Base-by-base conservation (phyloP, 768 basidiomycete species). In the Pluteus cervinus region DNA sequence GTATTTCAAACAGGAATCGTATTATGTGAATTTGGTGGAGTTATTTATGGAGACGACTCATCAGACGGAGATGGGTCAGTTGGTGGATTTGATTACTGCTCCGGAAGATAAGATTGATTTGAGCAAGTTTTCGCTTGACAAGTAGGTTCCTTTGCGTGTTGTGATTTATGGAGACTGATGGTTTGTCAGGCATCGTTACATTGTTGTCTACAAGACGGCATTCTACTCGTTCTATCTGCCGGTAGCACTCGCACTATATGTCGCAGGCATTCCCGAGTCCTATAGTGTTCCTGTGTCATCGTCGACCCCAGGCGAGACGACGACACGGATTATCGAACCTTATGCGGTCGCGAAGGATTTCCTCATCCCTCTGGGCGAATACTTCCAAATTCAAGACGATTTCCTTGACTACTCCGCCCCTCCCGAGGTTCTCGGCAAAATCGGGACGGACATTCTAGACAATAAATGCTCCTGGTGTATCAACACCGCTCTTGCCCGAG, bases 151-250 rank as follows among this genome's bases (percentile, higher is more conserved):
- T 23, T 30, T 25, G 21, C 18, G 17, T 20, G 3, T 36, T 20
- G 29, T 34, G 20, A 38, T 10, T 16, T 33, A 8, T 24, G 31
- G n/a, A 16, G 22, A 22, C 16, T 21, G 37, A 18, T 21, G 8
- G 31, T n/a, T 15, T 23, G 7, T 37, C 53, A 93, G 90, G 56
- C 91, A 97, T 56, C 75, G 77, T 43, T 75, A 88, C 40, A 97
- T 98, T 57, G 94, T 97, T 37, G 73, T 89, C 45, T 97, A 92
- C 79, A 99, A 99, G 66, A 97, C 94, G 20, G 88, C 94, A 0
- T 94, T 76, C 66, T 99, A 98, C 65, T 96, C 90, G 21, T 98
- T 98, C 76, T 96, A 97, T 67, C 88, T 99, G 46, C 91, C 96
- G 32, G 90, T 98, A 46, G 96, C 94, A 10, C 81, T 92, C 45